phyloP scores from a whole-genome alignment of 345 rosid genomes.

The Turnera subulata region DNA sequence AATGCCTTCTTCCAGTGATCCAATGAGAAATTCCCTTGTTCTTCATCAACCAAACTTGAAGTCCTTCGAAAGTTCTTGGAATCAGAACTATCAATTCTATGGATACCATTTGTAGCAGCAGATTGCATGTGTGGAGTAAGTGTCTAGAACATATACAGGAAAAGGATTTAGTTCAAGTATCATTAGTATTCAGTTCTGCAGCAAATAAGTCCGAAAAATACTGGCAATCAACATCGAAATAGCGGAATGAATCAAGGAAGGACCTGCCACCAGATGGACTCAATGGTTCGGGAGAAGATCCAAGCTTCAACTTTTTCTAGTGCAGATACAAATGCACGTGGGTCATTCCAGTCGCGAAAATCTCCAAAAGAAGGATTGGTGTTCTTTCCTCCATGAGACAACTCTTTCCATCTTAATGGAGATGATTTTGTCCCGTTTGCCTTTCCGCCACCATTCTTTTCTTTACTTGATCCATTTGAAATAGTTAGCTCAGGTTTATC shows the following conservation, averaged over 20 bases:
- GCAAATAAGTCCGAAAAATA: no score
- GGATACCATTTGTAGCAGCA: slow-evolving; percentile 37
- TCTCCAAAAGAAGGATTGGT: slow-evolving; percentile 20
- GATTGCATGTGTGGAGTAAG: slow-evolving; percentile 93
- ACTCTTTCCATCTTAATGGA: slow-evolving; percentile 58
- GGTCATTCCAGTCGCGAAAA: slow-evolving; percentile 58
- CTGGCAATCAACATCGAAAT: not conserved
- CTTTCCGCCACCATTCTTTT: slow-evolving; percentile 33
- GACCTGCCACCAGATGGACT: slow-evolving; percentile 99
- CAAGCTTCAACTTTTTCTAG: slow-evolving; percentile 88
- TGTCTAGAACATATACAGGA: slow-evolving; percentile 50
- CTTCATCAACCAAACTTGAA: slow-evolving; percentile 45
- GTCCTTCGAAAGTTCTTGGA: slow-evolving; percentile 37
- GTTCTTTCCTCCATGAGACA: slow-evolving; percentile 40
- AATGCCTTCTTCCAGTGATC: slow-evolving; percentile 90
- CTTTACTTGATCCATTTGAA: slow-evolving; percentile 31
- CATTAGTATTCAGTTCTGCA: not conserved
- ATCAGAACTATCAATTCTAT: slow-evolving; percentile 32
- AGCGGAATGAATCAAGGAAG: slow-evolving; percentile 6
- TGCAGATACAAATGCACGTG: slow-evolving; percentile 47
- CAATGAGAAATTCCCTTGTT: slow-evolving; percentile 59
- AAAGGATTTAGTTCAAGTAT: slow-evolving; percentile 15
- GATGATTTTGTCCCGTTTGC: slow-evolving; percentile 36
- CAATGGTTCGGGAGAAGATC: slow-evolving; percentile 80
- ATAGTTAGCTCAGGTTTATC: slow-evolving; percentile 31